Evolutionary conservation across 257 asterid genomes (phyloP).

Genomic region (Osmanthus fragrans): DNA sequence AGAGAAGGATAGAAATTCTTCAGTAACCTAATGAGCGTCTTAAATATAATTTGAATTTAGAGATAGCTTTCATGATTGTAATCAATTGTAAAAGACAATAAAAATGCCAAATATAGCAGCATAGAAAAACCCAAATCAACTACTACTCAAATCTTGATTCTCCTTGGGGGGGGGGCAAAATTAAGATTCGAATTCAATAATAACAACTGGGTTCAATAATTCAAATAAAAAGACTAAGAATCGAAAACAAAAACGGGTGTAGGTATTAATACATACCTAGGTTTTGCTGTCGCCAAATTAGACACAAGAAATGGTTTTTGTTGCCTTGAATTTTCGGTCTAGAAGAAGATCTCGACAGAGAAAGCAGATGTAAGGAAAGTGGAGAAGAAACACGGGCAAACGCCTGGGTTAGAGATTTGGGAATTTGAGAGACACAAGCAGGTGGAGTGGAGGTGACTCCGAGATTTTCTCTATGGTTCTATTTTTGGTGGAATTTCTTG

Average conservation of each 20-base stretch:
- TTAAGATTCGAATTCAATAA: background rate
- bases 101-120: background rate
- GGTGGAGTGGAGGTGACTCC: too few species aligned
- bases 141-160: slow-evolving; percentile 8
- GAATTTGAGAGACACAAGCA: too few species aligned
- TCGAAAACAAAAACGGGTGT: background rate
- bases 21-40: background rate
- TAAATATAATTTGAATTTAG: slow-evolving; percentile 1
- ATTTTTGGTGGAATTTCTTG: too few species aligned
- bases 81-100: slow-evolving; percentile 8
- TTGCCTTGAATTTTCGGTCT: background rate
- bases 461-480: too few species aligned
- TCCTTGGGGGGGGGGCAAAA: too few species aligned
- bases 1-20: background rate
- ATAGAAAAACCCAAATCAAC: slow-evolving; percentile 21
- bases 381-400: too few species aligned
- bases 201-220: background rate
- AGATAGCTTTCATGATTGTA: background rate
- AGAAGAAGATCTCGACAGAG: background rate
- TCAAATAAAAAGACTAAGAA: background rate
- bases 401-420: too few species aligned
- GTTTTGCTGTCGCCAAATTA: background rate
- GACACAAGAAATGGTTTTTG: background rate
- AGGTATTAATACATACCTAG: background rate
- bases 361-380: too few species aligned